Evolutionary conservation across 352 stramenopile species (phyloP), one percentile per base, ranked within the genome.

Genomic region (Globisporangium cylindrosporum): DNA sequence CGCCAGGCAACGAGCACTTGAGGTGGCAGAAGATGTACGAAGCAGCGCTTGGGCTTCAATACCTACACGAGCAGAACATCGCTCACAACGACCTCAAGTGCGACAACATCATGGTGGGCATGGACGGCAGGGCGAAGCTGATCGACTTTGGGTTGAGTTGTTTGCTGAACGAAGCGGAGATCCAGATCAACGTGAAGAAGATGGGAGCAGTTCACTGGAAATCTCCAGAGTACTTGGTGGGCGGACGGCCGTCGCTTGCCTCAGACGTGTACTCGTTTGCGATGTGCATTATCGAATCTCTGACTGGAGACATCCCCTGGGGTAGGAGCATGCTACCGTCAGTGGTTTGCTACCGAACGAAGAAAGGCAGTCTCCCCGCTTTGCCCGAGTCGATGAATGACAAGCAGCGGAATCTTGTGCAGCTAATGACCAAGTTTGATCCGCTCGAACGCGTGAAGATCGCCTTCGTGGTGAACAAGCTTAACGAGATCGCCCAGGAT

Each of bases 101-200:
- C 53, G 67, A 73, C 65, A 64, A 74, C 41, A 68, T 75, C 22
- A 54, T 78, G 54, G 62, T 73, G 20, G 69, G 51, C 24, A 57
- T 57, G 41, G 64, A 77, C 54, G 56, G 62, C 15, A 68, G 64
- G 12, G 68, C 62, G 4, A 74, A 71, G 68, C 41, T 77, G 24
- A 70, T 62, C 24, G 72, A 77, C 58, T 77, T 77, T 34, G 72
- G 72, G 10, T 14, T 65, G n/a, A 65, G 59, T 27, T 49, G 29
- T 27, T 49, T 62, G 29, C 15, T 43, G 15, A 18, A 27, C 3
- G 46, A 41, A 18, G 53, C 12, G 3, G 53, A 59, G 25, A 59
- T 59, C 29, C 53, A 59, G 8, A 36, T 59, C 24, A 24, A 59
- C 18, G 25, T 41, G 53, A 41, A 59, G 53, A 27, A 34, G 27